phyloP scores from a whole-genome alignment of 2,329 filamentous ascomycete species.

The Diaporthe velutina region DNA sequence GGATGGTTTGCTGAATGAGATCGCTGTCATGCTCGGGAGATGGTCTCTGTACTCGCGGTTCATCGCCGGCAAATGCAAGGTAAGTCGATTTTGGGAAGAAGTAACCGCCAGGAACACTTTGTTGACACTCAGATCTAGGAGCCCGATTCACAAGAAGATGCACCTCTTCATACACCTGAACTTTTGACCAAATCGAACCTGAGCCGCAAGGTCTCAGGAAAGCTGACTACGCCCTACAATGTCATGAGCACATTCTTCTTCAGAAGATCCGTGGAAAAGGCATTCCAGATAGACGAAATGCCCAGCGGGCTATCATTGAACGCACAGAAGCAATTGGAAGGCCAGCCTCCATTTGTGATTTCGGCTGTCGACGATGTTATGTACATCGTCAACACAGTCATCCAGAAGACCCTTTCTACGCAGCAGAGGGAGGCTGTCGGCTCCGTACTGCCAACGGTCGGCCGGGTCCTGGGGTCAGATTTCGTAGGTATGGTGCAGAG shows the following conservation, averaged over 20 bases:
- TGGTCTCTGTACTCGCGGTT: conserved; percentile 96
- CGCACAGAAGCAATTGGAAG: conserved; percentile 76
- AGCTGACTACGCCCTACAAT: conserved; percentile 86
- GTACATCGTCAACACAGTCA: conserved; percentile 96
- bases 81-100: conserved; percentile 59
- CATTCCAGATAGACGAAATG: conserved; percentile 94
- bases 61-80: conserved; percentile 85
- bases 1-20: conserved; percentile 87
- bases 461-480: conserved; percentile 85
- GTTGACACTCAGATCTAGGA: conserved; percentile 58
- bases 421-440: conserved; percentile 84
- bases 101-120: conserved; percentile 27
- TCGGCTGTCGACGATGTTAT: conserved; percentile 98
- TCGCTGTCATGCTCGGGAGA: conserved; percentile 89
- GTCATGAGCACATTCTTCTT: conserved; percentile 97
- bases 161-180: conserved; percentile 75
- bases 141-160: conserved; percentile 62
- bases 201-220: conserved; percentile 80
- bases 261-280: conserved; percentile 94
- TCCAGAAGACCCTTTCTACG: conserved; percentile 88
- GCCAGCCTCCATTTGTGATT: conserved; percentile 90
- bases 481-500: conserved; percentile 98
- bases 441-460: conserved; percentile 82
- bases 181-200: conserved; percentile 85
- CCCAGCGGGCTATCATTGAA: conserved; percentile 85